Conservation (phyloP, 495 filamentous ascomycete species). For the Penicillium herquei region DNA sequence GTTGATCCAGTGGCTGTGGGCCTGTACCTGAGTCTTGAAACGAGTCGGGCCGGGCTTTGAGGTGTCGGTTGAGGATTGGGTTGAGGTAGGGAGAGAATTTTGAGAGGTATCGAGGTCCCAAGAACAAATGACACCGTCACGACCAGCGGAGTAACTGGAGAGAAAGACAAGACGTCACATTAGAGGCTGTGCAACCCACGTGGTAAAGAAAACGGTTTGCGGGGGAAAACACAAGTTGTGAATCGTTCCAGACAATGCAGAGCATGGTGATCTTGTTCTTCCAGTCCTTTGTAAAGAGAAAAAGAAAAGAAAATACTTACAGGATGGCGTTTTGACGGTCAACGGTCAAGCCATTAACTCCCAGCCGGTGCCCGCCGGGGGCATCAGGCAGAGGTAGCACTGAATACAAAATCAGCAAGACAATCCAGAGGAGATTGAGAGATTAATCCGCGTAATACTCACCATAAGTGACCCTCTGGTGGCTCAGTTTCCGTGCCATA, state of each 20-base stretch:
- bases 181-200: conserved; percentile 20
- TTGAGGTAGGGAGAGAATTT: conserved; percentile 32
- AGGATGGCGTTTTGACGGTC: conserved; percentile 83
- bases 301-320: conserved; percentile 49
- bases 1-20: conserved; percentile 98
- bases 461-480: conserved; percentile 54
- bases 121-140: conserved; percentile 93
- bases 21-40: conserved; percentile 91
- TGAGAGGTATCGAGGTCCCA: conserved; percentile 74
- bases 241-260: neutral
- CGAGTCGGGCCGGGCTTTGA: conserved; percentile 47
- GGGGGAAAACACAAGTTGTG: neutral
- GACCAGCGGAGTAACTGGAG: conserved; percentile 86
- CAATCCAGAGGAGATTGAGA: neutral
- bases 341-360: conserved; percentile 89
- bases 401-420: conserved; percentile 31
- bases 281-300: neutral
- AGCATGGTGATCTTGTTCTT: neutral
- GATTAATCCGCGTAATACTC: conserved; percentile 7
- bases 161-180: conserved; percentile 16
- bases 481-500: conserved; percentile 49
- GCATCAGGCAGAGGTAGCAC: conserved; percentile 94
- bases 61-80: conserved; percentile 30
- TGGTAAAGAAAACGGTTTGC: neutral
- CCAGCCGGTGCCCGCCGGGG: conserved; percentile 84